Evolutionary conservation across 371 early-diverging fungal genomes (phyloP).

Genomic region (Lichtheimia ornata): DNA sequence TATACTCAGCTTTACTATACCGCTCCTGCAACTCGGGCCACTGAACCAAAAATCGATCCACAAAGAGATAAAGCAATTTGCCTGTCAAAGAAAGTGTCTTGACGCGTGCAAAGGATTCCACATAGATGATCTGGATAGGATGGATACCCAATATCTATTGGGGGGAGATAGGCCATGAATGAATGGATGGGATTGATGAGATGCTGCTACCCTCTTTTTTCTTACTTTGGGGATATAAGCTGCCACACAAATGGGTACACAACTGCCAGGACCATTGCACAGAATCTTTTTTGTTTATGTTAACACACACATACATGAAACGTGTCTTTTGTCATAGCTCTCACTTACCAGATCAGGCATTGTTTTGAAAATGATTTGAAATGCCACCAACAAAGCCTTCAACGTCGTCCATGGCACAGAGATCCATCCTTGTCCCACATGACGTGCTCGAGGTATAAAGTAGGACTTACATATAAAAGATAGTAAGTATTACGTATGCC

Average conservation of each 20-base stretch:
- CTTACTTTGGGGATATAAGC: slow-evolving; percentile 65
- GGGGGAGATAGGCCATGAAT: neutral
- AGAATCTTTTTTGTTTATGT: slow-evolving; percentile 54
- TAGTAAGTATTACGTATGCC: neutral
- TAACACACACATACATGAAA: neutral
- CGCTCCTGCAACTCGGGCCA: slow-evolving; percentile 71
- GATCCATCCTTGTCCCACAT: slow-evolving; percentile 71
- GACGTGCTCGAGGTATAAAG: slow-evolving; percentile 63
- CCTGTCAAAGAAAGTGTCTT: slow-evolving; percentile 83
- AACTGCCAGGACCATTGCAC: slow-evolving; percentile 96
- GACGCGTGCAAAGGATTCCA: slow-evolving; percentile 94
- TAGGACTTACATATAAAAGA: neutral
- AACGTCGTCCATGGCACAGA: slow-evolving; percentile 60
- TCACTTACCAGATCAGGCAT: slow-evolving; percentile 62
- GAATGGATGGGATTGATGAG: neutral
- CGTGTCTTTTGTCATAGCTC: too few relatives aligned
- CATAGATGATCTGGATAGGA: slow-evolving; percentile 69
- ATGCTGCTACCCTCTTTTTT: neutral
- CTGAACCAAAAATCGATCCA: slow-evolving; percentile 89
- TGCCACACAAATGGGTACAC: slow-evolving; percentile 74
- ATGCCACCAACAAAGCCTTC: slow-evolving; percentile 40
- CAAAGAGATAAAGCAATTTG: slow-evolving; percentile 75
- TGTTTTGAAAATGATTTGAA: slow-evolving; percentile 30
- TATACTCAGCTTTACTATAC: slow-evolving; percentile 70
- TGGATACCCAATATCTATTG: slow-evolving; percentile 60